Conservation (phyloP, 2,329 filamentous ascomycete genomes). For the Colletotrichum tanaceti region DNA sequence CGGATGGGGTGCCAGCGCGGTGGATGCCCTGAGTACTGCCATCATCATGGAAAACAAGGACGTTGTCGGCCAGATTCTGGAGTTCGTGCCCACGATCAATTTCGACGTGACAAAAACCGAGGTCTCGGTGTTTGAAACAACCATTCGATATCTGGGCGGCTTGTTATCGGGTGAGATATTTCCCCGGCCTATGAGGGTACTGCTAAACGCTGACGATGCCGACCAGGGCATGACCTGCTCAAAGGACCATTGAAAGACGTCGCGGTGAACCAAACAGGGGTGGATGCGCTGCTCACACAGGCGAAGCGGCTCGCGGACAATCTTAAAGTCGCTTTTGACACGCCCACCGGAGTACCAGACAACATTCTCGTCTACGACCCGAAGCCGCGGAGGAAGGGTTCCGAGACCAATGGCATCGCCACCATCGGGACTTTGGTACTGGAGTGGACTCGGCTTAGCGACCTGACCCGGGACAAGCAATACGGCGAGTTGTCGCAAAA, state of each 20-base stretch:
- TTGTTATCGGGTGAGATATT: conserved; percentile 72
- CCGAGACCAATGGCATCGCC: conserved; percentile 76
- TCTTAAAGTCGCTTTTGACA: conserved; percentile 82
- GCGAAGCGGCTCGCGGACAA: conserved; percentile 76
- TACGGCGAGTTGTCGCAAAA: conserved; percentile 76
- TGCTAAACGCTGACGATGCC: not conserved
- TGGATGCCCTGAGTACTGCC: conserved; percentile 84
- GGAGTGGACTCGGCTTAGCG: conserved; percentile 85
- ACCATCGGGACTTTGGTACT: conserved; percentile 82
- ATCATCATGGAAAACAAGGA: conserved; percentile 78
- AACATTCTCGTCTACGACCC: conserved; percentile 73
- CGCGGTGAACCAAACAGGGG: conserved; percentile 55
- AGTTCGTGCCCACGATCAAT: conserved; percentile 77
- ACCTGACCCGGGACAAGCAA: conserved; percentile 74
- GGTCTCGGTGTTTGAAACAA: conserved; percentile 89
- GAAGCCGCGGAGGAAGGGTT: conserved; percentile 59
- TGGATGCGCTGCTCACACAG: conserved; percentile 73
- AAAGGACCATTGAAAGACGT: conserved; percentile 71
- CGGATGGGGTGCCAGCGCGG: conserved; percentile 84
- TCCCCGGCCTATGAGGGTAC: not conserved
- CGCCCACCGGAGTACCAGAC: conserved; percentile 78
- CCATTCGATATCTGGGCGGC: conserved; percentile 87
- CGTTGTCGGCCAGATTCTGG: conserved; percentile 77
- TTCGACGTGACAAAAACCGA: conserved; percentile 70
- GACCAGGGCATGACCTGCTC: conserved; percentile 74